Evolutionary conservation across 106 monocot genomes (phyloP), one percentile per base, ranked within the genome.

Genomic region (Apostasia shenzhenica): DNA sequence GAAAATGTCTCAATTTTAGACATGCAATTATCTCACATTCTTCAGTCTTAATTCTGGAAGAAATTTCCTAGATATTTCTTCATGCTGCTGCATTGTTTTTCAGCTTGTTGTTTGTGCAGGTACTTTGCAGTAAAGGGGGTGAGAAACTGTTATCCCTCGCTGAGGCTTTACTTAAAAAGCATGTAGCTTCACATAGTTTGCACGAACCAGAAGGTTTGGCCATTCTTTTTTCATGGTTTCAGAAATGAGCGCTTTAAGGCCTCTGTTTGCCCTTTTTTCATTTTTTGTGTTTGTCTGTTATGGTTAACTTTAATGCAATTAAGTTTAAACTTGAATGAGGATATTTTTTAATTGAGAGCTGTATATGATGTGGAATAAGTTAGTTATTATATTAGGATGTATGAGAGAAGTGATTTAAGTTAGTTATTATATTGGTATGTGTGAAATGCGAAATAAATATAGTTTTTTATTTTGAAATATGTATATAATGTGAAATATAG

Each of bases 131-230:
- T 57, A 74, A 52, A 63, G 92, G 83, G 42, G 89, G 84, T 54
- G 83, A 87, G 57, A 99, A 90, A 76, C 71, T 99, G 63, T 78
- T 99, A 48, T 53, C 81, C 0, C 69, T 99, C 68, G 92, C 97
- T 57, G 92, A 99, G 63, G 97, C 81, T 65, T 87, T 97, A 71
- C 76, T 97, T 6, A 92, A 89, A 56, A 97, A 89, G 77, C 97
- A 97, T 61, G 83, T 87, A 51, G 56, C 45, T 68, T 72, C 84
- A 59, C 86, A 88, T 75, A 84, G 89, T 80, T 80, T 97, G 71
- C 95, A 87, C 73, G 92, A 97, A 70, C 86, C 86, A 51, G 95
- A 97, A 85, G 95, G 95, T 89, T 47, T 45, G 95, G 84, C 83
- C 47, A 40, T 13, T 53, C 63, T 6, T 61, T 48, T 37, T 63